Evolutionary conservation across 2,329 filamentous ascomycete genomes (phyloP), one percentile per base, ranked within the genome.

Genomic region (Uncinocarpus reesii): DNA sequence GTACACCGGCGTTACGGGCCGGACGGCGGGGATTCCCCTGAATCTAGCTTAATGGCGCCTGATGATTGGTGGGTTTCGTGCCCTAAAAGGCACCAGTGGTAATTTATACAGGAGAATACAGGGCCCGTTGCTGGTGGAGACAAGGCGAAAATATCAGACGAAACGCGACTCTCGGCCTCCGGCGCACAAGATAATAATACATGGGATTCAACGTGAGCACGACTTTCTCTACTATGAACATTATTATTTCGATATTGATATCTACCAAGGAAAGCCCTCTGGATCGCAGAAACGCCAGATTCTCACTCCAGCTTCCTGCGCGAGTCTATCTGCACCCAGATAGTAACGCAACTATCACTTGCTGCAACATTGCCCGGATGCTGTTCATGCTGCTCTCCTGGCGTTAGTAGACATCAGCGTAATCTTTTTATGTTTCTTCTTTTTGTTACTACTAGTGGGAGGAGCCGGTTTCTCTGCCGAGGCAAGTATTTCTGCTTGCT

Each of bases 391-490:
- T 23, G 75, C 77, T 59, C 77, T 67, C 55, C 77, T 68, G 36
- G 73, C 77, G 57, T 77, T 80, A 23, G 79, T 83, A 51, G 78
- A 80, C 79, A 83, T 82, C 51, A 83, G 60, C 7, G 79, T 83
- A 48, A 83, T 83, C 66, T 82, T 82, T 67, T 80, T 80, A 36
- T 73, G 74, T 63, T 81, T 82, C 68, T 81, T 81, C 63, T 77
- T 78, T 62, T 77, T 78, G 35, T 72, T 57, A 11, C 53, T 57
- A n/a, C 57, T 23, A 23, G 42, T 13, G 11, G 45, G 23, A 16
- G 37, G 23, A 16, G 45, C 18, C 6, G 36, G 24, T 23, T 36
- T 47, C n/a, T 43, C 44, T 18, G 23, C 52, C 47, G 40, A 47
- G 20, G 42, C 48, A 31, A 45, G 47, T 38, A 24, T 49, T 26